Evolutionary conservation across 371 early-diverging fungal genomes (phyloP), one percentile per base, ranked within the genome.

Genomic region (Mycotypha africana): DNA sequence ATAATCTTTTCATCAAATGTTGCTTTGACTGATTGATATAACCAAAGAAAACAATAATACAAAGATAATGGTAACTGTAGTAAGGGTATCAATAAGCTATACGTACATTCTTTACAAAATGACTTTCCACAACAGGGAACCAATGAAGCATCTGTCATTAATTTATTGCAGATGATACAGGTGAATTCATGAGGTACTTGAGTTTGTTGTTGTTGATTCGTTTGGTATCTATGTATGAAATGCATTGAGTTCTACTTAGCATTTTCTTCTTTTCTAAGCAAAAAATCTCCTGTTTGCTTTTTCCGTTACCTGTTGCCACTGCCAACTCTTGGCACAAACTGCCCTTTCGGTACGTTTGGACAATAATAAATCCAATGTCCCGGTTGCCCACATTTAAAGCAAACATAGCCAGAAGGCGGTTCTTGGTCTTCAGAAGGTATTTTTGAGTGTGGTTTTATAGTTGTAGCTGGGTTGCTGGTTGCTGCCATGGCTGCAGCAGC

Each of bases 31-130:
- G 48, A 32, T 34, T 28, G 16, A 44, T 38, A 45, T 25, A 35
- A 21, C 4, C 20, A 22, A 23, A 43, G 7, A 43, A 41, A 28
- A 38, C 24, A 24, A 45, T 40, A 40, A 51, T 45, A 45, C 31
- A 45, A 38, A 45, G 24, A 21, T 35, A 37, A 46, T 16, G n/a
- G 35, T 26, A 47, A 35, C 12, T 23, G 35, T 20, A 20, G 38
- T 26, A 49, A 44, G 23, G n/a, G 31, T 38, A 42, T 25, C 33
- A 24, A 35, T 41, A 34, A 2, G 21, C 26, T 19, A 62, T 65
- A 73, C 78, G 60, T 82, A 78, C 82, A 81, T 59, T 91, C 88
- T 61, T 92, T 92, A 68, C 97, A 97, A 67, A 81, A 95, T 8
- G 74, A 78, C 20, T 84, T 81, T 44, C 81, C 75, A 61, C 98